Evolutionary conservation across 1,284 basidiomycete species (phyloP).

Genomic region (Trametes versicolor): DNA sequence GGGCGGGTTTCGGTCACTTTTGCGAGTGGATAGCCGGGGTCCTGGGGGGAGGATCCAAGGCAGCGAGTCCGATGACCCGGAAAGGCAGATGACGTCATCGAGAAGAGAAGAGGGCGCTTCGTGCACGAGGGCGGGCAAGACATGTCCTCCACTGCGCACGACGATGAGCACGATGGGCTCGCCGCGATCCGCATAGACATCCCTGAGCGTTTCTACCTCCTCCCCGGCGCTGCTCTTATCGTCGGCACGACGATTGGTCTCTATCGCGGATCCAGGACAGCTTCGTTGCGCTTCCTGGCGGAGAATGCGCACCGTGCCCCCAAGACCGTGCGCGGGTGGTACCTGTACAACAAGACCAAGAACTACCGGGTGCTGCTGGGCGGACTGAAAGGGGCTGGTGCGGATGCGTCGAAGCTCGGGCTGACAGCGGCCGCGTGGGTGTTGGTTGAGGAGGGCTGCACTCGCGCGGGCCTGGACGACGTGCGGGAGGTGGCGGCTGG

Average conservation of each 20-base stretch:
- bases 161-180: constrained; percentile 25
- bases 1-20: too few relatives aligned
- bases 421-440: constrained; percentile 70
- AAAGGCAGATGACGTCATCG: constrained; percentile 29
- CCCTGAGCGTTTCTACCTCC: constrained; percentile 49
- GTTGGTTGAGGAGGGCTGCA: constrained; percentile 70
- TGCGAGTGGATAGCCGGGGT: too few relatives aligned
- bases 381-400: constrained; percentile 73
- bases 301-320: constrained; percentile 80
- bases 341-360: constrained; percentile 93
- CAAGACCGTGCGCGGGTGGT: constrained; percentile 87
- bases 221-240: constrained; percentile 66
- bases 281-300: constrained; percentile 59
- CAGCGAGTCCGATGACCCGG: constrained; percentile 1
- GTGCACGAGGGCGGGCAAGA: constrained; percentile 24
- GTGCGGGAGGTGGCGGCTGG: constrained; percentile 71
- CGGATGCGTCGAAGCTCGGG: constrained; percentile 66
- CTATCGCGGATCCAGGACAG: constrained; percentile 70
- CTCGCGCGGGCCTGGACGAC: constrained; percentile 55
- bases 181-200: constrained; percentile 49
- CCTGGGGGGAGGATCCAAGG: constrained; percentile 10
- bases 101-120: constrained; percentile 12
- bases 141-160: constrained; percentile 36
- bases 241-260: constrained; percentile 75
- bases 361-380: constrained; percentile 85